A percentile compares a stretch with the other conserved stretches of the same genome.
These are phyloP conservation scores for Ogataea ganodermae DNA, from an alignment of 805 yeast species.

Conservation along the genomic window DNA sequence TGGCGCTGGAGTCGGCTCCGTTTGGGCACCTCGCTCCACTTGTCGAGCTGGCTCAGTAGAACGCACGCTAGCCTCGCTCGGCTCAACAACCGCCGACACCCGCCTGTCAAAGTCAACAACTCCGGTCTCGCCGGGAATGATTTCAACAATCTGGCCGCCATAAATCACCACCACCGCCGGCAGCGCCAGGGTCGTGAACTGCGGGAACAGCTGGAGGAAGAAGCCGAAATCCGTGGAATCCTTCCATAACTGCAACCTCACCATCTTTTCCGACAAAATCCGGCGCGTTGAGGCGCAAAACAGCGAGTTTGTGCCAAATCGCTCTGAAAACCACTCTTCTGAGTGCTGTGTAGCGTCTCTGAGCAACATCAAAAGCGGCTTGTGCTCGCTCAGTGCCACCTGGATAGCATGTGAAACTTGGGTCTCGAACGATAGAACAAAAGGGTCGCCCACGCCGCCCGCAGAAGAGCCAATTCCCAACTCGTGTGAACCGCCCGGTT, in stretches of 20 bases:
- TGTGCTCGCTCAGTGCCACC: constrained; percentile 37
- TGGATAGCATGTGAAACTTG: constrained; percentile 41
- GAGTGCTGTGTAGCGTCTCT: constrained; percentile 27
- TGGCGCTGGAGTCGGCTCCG: constrained; percentile 6
- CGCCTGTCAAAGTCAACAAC: constrained; percentile 32
- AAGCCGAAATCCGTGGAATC: constrained; percentile 45
- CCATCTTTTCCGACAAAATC: constrained; percentile 30
- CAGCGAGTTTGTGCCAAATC: constrained; percentile 16
- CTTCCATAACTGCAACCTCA: constrained; percentile 43
- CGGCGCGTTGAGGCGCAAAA: constrained; percentile 23
- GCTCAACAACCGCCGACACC: constrained; percentile 22
- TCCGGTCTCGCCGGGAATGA: constrained; percentile 39
- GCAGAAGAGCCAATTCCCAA: too few relatives aligned
- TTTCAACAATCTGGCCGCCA: constrained; percentile 47
- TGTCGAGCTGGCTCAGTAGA: too few relatives aligned
- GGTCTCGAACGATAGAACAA: constrained; percentile 18
- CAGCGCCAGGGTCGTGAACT: constrained; percentile 35
- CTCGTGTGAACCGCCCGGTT: too few relatives aligned
- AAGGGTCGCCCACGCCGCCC: neutral
- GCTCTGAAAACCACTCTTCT: constrained; percentile 26
- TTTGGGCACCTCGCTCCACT: too few relatives aligned
- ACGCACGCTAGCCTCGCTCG: neutral
- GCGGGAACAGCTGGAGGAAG: constrained; percentile 59
- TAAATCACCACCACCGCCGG: constrained; percentile 63
- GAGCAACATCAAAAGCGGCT: constrained; percentile 44